Conservation (phyloP, 306 rosid genomes). For the Geum urbanum region DNA sequence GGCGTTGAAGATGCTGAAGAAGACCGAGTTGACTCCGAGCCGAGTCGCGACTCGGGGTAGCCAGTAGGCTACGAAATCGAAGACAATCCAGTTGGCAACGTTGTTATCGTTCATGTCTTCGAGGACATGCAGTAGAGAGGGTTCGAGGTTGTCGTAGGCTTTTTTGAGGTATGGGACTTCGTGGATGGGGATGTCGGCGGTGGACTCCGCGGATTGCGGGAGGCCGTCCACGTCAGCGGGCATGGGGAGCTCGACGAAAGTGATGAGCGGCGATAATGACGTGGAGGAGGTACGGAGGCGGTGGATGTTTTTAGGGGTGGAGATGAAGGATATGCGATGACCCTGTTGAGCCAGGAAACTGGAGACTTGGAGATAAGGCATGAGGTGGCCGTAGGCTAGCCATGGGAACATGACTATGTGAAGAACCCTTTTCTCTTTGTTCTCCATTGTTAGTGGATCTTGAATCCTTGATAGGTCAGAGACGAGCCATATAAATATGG, state of each 20-base stretch:
- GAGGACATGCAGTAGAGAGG: background rate
- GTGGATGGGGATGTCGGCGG: constrained; percentile 19
- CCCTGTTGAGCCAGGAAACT: constrained; percentile 30
- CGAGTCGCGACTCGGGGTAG: constrained; percentile 3
- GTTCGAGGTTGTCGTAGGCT: constrained; percentile 26
- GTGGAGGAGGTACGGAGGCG: constrained; percentile 4
- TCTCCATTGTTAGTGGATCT: background rate
- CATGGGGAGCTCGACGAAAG: constrained; percentile 19
- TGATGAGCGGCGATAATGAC: background rate
- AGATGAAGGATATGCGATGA: constrained; percentile 26
- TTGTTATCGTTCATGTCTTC: background rate
- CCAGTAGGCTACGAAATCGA: constrained; percentile 14
- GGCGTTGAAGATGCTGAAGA: background rate
- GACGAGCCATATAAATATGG: too few relatives aligned
- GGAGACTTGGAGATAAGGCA: constrained; percentile 25
- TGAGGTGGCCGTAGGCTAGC: constrained; percentile 28
- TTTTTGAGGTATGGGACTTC: constrained; percentile 21
- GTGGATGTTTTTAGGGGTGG: constrained; percentile 30
- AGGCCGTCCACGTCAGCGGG: constrained; percentile 14
- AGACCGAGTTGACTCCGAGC: constrained; percentile 1
- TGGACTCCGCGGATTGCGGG: constrained; percentile 23
- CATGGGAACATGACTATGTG: constrained; percentile 26
- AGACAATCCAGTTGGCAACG: constrained; percentile 21
- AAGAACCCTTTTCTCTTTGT: background rate
- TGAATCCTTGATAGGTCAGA: background rate